Percentiles rank a stretch among this genome's conserved stretches.
Evolutionary conservation across 2,329 filamentous ascomycete genomes (phyloP).

Genomic region (Coccinonectria pachysandricola): DNA sequence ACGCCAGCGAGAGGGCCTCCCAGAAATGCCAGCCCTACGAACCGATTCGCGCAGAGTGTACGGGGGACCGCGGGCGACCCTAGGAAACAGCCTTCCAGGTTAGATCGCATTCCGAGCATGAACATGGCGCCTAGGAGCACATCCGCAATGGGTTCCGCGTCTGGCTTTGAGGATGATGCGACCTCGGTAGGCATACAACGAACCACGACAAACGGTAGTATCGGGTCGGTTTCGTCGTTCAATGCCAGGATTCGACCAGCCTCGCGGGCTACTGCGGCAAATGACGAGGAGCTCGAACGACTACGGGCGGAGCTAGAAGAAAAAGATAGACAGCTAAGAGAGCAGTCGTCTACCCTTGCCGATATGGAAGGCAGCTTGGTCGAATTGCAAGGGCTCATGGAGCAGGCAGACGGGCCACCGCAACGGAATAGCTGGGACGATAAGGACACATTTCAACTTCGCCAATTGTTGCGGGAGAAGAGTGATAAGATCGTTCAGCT

Average conservation of each 20-base stretch:
- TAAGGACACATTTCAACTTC: slow-evolving; percentile 65
- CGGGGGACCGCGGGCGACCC: slow-evolving; percentile 52
- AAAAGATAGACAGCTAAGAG: slow-evolving; percentile 76
- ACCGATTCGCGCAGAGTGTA: slow-evolving; percentile 54
- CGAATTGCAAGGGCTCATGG: slow-evolving; percentile 65
- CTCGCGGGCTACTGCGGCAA: slow-evolving; percentile 37
- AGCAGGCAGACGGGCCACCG: slow-evolving; percentile 36
- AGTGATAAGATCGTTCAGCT: slow-evolving; percentile 93
- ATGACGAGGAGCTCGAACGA: slow-evolving; percentile 64
- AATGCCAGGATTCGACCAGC: slow-evolving; percentile 41
- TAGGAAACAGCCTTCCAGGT: slow-evolving; percentile 40
- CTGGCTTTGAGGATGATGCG: slow-evolving; percentile 46
- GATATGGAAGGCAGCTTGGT: slow-evolving; percentile 85
- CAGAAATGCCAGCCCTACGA: slow-evolving; percentile 34
- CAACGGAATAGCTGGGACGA: slow-evolving; percentile 47
- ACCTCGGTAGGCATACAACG: slow-evolving; percentile 42
- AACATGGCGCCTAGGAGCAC: slow-evolving; percentile 47
- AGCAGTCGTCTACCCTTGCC: slow-evolving; percentile 69
- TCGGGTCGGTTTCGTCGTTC: slow-evolving; percentile 45
- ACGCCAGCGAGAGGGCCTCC: slow-evolving; percentile 34
- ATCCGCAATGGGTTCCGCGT: slow-evolving; percentile 45
- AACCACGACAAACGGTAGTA: slow-evolving; percentile 42
- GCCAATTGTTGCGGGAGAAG: slow-evolving; percentile 80
- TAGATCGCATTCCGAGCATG: slow-evolving; percentile 39
- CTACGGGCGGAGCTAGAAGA: slow-evolving; percentile 69